Conservation (phyloP, 306 rosid species). For the Cucurbita maxima region DNA sequence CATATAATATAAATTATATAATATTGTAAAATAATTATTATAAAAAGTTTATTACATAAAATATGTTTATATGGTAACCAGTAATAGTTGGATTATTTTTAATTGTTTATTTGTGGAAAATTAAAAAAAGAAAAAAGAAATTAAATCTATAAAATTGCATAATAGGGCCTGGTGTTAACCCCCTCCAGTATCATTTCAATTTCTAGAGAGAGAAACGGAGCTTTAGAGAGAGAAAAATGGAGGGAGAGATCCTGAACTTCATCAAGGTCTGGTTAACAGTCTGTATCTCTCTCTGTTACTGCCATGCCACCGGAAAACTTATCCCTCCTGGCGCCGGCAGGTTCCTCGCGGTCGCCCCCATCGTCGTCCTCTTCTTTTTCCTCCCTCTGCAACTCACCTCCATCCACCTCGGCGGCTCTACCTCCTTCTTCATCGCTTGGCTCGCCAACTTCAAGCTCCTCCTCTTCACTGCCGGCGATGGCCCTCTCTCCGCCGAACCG, state of each 20-base stretch:
- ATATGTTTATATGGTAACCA: no score
- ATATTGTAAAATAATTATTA: no score
- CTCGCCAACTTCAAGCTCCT: conserved; percentile 46
- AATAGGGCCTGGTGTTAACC: neutral
- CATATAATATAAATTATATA: no score
- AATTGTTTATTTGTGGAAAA: no score
- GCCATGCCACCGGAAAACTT: conserved; percentile 15
- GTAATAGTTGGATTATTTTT: no score
- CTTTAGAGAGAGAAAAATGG: conserved; percentile 22
- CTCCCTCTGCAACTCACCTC: conserved; percentile 36
- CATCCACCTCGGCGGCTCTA: conserved; percentile 25
- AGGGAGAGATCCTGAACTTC: conserved; percentile 18
- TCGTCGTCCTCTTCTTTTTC: conserved; percentile 20
- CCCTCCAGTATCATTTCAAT: neutral
- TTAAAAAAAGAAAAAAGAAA: no score
- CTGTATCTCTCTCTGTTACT: conserved; percentile 19
- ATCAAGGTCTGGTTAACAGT: conserved; percentile 17
- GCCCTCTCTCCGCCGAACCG: conserved; percentile 28
- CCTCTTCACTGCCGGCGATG: conserved; percentile 27
- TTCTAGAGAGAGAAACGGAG: neutral
- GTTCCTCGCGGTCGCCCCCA: conserved; percentile 22
- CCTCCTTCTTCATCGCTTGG: conserved; percentile 35
- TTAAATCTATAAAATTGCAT: neutral
- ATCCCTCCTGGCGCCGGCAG: conserved; percentile 19
- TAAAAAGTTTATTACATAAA: no score